These are phyloP conservation scores for Trichoderma afroharzianum DNA, from an alignment of 2,329 filamentous ascomycete species.

Conservation along the genomic window DNA sequence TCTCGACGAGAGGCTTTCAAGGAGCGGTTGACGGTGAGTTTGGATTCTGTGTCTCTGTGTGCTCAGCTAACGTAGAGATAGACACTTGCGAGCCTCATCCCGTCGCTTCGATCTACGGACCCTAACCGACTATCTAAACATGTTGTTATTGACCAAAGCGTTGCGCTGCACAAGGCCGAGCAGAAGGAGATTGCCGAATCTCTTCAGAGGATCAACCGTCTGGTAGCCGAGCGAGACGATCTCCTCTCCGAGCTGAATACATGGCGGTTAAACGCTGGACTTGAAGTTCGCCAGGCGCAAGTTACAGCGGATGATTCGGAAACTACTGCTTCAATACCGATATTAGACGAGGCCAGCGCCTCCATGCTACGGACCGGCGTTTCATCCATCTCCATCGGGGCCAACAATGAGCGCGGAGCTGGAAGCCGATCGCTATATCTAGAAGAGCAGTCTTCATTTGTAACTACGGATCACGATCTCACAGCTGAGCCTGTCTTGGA, in stretches of 20 bases:
- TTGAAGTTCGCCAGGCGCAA: slow-evolving; percentile 2
- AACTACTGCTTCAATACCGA: not conserved
- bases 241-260: slow-evolving; percentile 29
- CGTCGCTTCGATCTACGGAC: slow-evolving; percentile 32
- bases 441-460: slow-evolving; percentile 1
- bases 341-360: not conserved
- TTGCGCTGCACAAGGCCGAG: slow-evolving; percentile 29
- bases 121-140: slow-evolving; percentile 39
- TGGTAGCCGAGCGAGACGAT: slow-evolving; percentile 29
- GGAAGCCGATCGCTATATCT: not conserved
- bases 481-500: not conserved
- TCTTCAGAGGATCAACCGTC: slow-evolving; percentile 18
- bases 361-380: not conserved
- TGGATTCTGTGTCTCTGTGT: not conserved
- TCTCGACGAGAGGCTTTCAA: slow-evolving; percentile 41
- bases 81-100: slow-evolving; percentile 35
- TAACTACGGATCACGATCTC: not conserved
- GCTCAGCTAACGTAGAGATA: slow-evolving; percentile 17
- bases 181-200: slow-evolving; percentile 22
- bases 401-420: not conserved
- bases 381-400: not conserved
- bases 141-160: slow-evolving; percentile 36
- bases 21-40: slow-evolving; percentile 34
- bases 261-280: slow-evolving; percentile 20
- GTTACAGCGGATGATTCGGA: not conserved